Evolutionary conservation across 805 yeast species (phyloP), one percentile per base, ranked within the genome.

Genomic region (Metschnikowia chrysomelidarum): DNA sequence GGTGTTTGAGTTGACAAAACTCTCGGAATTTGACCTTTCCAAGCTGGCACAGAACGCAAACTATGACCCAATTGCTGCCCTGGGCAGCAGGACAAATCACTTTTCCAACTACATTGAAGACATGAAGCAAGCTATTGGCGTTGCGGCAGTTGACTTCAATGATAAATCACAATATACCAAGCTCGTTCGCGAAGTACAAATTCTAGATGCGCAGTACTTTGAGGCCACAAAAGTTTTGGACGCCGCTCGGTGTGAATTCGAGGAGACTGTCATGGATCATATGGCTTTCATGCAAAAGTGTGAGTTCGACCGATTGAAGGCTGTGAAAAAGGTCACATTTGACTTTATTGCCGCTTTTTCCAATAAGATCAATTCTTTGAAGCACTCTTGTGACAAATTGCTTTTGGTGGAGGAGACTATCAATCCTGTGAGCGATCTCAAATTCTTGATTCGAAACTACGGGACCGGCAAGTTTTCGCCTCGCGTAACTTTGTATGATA

Each of bases 381-480:
- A 80, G 54, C 60, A 74, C 4, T 60, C 77, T 7, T 72, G 79
- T 23, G 87, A 84, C 38, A 76, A 76, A 49, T 65, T 81, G 41
- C 58, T 80, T 38, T 69, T 80, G 7, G 72, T 70, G 46, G 91
- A 86, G 51, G 87, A 82, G 49, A 71, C 81, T 0, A 80, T 87
- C 41, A 75, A 79, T 39, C 94, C 95, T 0, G 63, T 66, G 4
- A 72, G 72, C 32, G 95, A 87, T 53, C 61, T 87, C 45, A 67
- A 80, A 34, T 76, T 76, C 49, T 60, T 86, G 41, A 67, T 85
- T 18, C 83, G 80, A 40, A 76, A 76, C 44, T 80, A 81, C 52
- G 72, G 77, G 33, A 82, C 91, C 0, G 96, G 96, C 0, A 67
- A 72, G 26, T 87, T 83, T 59, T 66, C 74, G 31, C 95, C 96